Evolutionary conservation across 2,329 filamentous ascomycete genomes (phyloP).

Genomic region (Epichloe glyceriae): DNA sequence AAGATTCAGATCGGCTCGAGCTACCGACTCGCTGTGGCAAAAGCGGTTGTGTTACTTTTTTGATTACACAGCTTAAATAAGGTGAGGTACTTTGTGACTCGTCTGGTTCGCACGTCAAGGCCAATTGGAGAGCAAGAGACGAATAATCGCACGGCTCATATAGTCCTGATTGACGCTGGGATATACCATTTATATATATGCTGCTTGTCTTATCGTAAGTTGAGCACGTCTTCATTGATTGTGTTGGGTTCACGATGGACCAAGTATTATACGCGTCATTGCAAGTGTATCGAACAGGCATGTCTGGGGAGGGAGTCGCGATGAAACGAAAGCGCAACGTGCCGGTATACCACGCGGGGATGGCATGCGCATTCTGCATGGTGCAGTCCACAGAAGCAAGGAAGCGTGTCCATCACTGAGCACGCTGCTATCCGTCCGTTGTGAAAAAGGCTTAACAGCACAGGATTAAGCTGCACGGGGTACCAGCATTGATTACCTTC

Average conservation of each 20-base stretch:
- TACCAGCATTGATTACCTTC: background rate
- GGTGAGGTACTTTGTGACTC: background rate
- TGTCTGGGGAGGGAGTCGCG: background rate
- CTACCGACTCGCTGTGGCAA: slow-evolving; percentile 2
- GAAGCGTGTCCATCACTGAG: background rate
- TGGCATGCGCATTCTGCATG: background rate
- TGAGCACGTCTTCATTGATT: too few species aligned
- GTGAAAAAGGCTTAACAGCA: background rate
- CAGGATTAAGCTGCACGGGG: background rate
- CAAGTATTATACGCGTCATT: too few species aligned
- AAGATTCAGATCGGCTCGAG: slow-evolving; percentile 3
- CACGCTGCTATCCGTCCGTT: background rate
- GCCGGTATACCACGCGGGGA: background rate
- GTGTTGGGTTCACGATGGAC: too few species aligned
- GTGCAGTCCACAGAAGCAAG: slow-evolving; percentile 1
- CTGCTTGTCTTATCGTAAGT: too few species aligned
- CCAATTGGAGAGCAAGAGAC: background rate
- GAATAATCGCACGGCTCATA: background rate
- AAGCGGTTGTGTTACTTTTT: background rate
- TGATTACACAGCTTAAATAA: background rate
- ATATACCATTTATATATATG: background rate
- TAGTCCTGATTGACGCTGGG: background rate
- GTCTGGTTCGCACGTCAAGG: background rate
- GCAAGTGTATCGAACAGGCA: too few species aligned
- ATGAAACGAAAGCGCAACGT: background rate